Conservation (phyloP, 169 alveolate species). For the Plasmodium vivax region DNA sequence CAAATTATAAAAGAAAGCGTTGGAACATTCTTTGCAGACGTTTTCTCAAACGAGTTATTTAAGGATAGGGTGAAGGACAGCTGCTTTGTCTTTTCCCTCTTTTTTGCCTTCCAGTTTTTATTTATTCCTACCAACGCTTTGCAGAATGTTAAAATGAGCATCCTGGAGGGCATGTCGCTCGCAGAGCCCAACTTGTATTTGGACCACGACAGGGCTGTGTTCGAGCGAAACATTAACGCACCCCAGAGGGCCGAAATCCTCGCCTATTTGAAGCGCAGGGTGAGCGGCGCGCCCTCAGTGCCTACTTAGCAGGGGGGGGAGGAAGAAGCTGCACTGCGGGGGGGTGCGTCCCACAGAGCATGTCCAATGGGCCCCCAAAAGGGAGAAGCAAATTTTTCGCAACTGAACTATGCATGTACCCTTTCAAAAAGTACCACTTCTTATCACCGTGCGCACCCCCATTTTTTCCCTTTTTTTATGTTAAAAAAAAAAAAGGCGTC, state of each 20-base stretch:
- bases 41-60: slow-evolving; percentile 4
- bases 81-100: slow-evolving; percentile 48
- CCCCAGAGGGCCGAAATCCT: slow-evolving; percentile 18
- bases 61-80: slow-evolving; percentile 8
- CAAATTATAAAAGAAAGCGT: slow-evolving; percentile 23
- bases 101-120: slow-evolving; percentile 63
- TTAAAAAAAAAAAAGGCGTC: slow-evolving; percentile 30
- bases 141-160: slow-evolving; percentile 30
- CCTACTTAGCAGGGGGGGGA: not conserved
- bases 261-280: slow-evolving; percentile 15
- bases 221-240: slow-evolving; percentile 27
- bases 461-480: not conserved
- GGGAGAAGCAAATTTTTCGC: not conserved
- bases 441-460: not conserved
- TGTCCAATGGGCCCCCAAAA: not conserved
- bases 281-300: not conserved
- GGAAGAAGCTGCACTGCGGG: too few relatives aligned
- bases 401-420: too few relatives aligned
- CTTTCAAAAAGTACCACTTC: not conserved
- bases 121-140: slow-evolving; percentile 33
- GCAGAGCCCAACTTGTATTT: slow-evolving; percentile 25
- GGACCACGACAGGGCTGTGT: slow-evolving; percentile 22
- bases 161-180: slow-evolving; percentile 38
- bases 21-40: slow-evolving; percentile 10
- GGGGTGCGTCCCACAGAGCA: too few relatives aligned